Evolutionary conservation across 768 basidiomycete species (phyloP).

Genomic region (Leccinum imitatum): DNA sequence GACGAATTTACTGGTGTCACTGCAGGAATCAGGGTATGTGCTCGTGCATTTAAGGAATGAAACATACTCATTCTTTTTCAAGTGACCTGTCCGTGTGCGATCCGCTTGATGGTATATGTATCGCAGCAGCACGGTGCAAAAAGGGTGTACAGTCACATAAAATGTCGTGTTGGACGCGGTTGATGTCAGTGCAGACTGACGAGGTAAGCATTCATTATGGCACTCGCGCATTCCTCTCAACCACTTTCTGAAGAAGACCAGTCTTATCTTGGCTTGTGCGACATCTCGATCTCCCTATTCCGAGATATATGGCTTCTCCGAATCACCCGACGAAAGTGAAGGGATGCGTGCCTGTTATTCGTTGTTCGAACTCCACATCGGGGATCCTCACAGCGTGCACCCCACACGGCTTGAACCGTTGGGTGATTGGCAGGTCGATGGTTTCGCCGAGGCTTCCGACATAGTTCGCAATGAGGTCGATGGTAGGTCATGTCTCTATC

Average conservation of each 20-base stretch:
- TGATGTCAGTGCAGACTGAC: slow-evolving; percentile 21
- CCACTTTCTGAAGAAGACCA: slow-evolving; percentile 12
- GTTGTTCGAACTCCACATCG: slow-evolving; percentile 26
- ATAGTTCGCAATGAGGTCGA: slow-evolving; percentile 45
- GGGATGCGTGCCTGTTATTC: slow-evolving; percentile 16
- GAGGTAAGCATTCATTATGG: slow-evolving; percentile 14
- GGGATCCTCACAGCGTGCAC: slow-evolving; percentile 15
- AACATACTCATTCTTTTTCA: slow-evolving; percentile 8
- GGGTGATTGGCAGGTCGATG: slow-evolving; percentile 56
- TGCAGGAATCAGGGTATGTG: slow-evolving; percentile 67
- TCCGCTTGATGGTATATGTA: slow-evolving; percentile 48
- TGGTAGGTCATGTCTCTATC: slow-evolving; percentile 36
- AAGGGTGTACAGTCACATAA: slow-evolving; percentile 4
- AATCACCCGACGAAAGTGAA: slow-evolving; percentile 12
- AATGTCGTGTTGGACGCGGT: slow-evolving; percentile 21
- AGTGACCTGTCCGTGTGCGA: slow-evolving; percentile 59
- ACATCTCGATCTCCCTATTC: slow-evolving; percentile 26
- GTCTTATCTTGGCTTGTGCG: slow-evolving; percentile 48
- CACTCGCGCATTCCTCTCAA: neutral
- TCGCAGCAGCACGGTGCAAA: slow-evolving; percentile 23
- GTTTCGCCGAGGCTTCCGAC: slow-evolving; percentile 44
- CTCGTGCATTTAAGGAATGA: slow-evolving; percentile 1
- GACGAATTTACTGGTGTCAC: slow-evolving; percentile 44
- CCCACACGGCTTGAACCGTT: slow-evolving; percentile 41
- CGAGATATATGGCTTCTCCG: slow-evolving; percentile 22